Evolutionary conservation across 2,329 filamentous ascomycete genomes (phyloP).

Genomic region (Fusarium lyarnte): DNA sequence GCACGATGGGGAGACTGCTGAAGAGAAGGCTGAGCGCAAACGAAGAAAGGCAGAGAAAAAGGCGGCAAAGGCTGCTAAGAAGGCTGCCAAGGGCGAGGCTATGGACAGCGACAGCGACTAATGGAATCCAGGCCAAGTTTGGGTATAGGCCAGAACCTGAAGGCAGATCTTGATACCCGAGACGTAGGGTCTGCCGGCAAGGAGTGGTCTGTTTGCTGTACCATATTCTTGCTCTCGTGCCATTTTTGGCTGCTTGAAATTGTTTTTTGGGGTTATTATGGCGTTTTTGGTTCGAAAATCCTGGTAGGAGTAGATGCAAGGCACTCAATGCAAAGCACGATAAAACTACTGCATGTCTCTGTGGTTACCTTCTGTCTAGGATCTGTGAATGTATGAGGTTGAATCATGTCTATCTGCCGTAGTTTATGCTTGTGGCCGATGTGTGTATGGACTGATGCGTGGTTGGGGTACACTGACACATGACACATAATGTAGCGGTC

Average conservation of each 20-base stretch:
- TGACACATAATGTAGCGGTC: constrained; percentile 13
- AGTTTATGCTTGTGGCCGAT: constrained; percentile 13
- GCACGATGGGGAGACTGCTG: constrained; percentile 78
- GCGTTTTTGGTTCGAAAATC: constrained; percentile 45
- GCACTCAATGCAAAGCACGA: constrained; percentile 45
- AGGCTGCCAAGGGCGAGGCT: constrained; percentile 61
- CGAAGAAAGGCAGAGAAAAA: constrained; percentile 69
- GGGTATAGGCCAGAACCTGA: constrained; percentile 17
- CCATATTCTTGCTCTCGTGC: constrained; percentile 39
- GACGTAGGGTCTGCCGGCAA: constrained; percentile 39
- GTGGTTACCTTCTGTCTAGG: background rate
- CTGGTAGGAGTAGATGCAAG: constrained; percentile 44
- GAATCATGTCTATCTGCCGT: constrained; percentile 10
- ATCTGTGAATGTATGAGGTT: constrained; percentile 4
- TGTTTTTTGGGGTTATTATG: constrained; percentile 39
- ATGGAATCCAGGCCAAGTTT: constrained; percentile 22
- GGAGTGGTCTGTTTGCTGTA: constrained; percentile 43
- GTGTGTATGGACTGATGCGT: constrained; percentile 10
- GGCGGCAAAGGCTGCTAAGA: constrained; percentile 66
- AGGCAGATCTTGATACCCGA: constrained; percentile 35
- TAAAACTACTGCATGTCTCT: constrained; percentile 26
- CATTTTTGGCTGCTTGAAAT: constrained; percentile 36
- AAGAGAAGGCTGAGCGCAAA: constrained; percentile 72
- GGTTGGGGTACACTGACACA: background rate
- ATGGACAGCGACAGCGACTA: constrained; percentile 64